A percentile compares a stretch with the other conserved stretches of the same genome.
Evolutionary conservation across 495 filamentous ascomycete species (phyloP).

Genomic region (Schizothecium vesticola): DNA sequence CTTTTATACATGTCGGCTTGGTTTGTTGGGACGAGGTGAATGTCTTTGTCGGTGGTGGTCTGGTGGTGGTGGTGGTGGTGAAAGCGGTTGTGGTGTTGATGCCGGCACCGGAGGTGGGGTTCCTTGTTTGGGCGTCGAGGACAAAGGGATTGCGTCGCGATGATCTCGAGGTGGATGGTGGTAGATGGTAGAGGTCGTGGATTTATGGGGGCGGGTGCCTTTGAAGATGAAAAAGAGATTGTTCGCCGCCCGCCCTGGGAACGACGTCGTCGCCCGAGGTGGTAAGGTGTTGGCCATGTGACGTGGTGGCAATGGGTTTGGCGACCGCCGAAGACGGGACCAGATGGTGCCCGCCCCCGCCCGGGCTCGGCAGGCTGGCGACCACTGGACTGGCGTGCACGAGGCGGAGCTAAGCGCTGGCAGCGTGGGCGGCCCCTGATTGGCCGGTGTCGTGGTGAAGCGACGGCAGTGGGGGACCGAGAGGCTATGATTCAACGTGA

Average conservation of each 20-base stretch:
- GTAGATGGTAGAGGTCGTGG: background rate
- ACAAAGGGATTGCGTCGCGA: background rate
- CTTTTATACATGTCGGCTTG: background rate
- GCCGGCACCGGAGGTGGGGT: background rate
- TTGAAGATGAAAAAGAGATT: background rate
- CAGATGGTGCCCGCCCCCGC: constrained; percentile 33
- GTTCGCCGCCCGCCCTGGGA: background rate
- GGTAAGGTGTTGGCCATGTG: constrained; percentile 3
- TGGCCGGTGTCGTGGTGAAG: background rate
- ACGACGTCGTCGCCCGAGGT: background rate
- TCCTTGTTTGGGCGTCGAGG: background rate
- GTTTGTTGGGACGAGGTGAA: background rate
- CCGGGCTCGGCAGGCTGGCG: constrained; percentile 27
- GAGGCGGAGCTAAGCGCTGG: constrained; percentile 25
- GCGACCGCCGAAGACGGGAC: background rate
- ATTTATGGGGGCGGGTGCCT: background rate
- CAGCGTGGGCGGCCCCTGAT: background rate
- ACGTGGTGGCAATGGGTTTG: constrained; percentile 44
- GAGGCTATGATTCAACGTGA: background rate
- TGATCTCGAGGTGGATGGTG: background rate
- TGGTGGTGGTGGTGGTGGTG: background rate
- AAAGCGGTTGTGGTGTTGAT: background rate
- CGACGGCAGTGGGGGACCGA: background rate
- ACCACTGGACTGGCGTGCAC: constrained; percentile 58
- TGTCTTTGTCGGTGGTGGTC: background rate